phyloP scores from a whole-genome alignment of 345 rosid genomes.

The Camelina hispida region DNA sequence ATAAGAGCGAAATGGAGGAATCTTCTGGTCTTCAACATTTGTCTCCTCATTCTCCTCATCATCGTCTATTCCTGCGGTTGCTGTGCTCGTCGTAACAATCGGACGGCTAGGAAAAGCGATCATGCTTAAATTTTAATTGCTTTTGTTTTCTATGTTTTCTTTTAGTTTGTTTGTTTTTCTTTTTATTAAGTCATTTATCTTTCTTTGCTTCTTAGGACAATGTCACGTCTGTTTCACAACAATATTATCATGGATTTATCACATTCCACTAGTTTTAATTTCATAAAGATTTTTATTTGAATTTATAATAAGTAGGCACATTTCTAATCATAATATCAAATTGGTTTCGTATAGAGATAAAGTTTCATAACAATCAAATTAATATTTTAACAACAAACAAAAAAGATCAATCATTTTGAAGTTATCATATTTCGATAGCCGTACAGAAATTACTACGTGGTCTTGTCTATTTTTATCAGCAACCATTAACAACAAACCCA shows the following conservation, averaged over 20 bases:
- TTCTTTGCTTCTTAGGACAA: constrained; percentile 19
- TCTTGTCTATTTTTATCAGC: not conserved
- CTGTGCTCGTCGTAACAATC: constrained; percentile 52
- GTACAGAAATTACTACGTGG: not conserved
- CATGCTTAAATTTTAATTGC: not conserved
- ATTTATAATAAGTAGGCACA: not conserved
- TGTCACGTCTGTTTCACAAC: not conserved
- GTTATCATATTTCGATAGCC: not conserved
- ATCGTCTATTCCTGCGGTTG: constrained; percentile 43
- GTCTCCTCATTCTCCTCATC: constrained; percentile 42
- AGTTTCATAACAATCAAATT: not conserved
- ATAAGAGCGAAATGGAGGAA: constrained; percentile 53
- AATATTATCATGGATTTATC: not conserved
- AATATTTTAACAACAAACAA: not conserved
- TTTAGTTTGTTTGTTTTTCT: not conserved
- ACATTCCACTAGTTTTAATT: not conserved
- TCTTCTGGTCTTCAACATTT: constrained; percentile 44
- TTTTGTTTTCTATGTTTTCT: not conserved
- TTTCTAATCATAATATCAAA: not conserved
- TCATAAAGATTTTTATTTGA: not conserved
- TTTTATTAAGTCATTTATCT: not conserved
- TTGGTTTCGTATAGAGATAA: no score
- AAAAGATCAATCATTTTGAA: not conserved
- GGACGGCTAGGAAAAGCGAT: constrained; percentile 24
- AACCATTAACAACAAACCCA: constrained; percentile 13